phyloP scores from a whole-genome alignment of 1,139 yeast genomes.

The Sugiyamaella novakii region DNA sequence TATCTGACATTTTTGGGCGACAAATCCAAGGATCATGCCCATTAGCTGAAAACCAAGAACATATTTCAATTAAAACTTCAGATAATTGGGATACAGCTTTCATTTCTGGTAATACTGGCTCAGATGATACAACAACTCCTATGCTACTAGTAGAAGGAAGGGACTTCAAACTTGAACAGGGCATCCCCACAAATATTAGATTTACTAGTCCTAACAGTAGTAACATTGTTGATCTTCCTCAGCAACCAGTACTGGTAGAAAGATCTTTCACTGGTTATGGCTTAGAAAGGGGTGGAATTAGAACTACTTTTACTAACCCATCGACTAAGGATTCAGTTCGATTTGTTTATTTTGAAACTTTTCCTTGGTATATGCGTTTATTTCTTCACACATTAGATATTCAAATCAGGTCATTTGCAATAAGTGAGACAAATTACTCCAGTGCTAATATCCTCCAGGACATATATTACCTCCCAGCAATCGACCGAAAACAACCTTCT shows the following conservation, averaged over 20 bases:
- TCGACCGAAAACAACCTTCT: slow-evolving; percentile 79
- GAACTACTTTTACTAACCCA: slow-evolving; percentile 75
- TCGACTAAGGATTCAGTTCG: slow-evolving; percentile 48
- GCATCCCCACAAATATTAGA: slow-evolving; percentile 44
- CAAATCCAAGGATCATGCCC: slow-evolving; percentile 65
- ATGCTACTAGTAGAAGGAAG: slow-evolving; percentile 9
- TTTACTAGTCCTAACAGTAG: slow-evolving; percentile 41
- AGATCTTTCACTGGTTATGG: slow-evolving; percentile 91
- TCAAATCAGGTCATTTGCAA: slow-evolving; percentile 27
- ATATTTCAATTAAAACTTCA: slow-evolving; percentile 37
- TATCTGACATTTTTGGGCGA: slow-evolving; percentile 71
- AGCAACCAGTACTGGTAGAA: slow-evolving; percentile 73
- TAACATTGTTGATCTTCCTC: slow-evolving; percentile 39
- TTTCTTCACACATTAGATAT: slow-evolving; percentile 67
- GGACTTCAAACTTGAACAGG: slow-evolving; percentile 25
- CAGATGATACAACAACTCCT: slow-evolving; percentile 4
- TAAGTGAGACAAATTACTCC: slow-evolving; percentile 39
- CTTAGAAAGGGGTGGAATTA: slow-evolving; percentile 86
- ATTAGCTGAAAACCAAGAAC: slow-evolving; percentile 38
- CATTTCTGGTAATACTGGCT: neutral
- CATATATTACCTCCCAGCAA: slow-evolving; percentile 71
- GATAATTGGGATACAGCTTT: slow-evolving; percentile 32
- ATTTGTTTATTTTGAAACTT: slow-evolving; percentile 71
- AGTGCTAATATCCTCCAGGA: slow-evolving; percentile 45
- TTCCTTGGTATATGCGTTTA: slow-evolving; percentile 93